phyloP scores from a whole-genome alignment of 2,329 filamentous ascomycete genomes.

The Arthrobotrys megalospora region DNA sequence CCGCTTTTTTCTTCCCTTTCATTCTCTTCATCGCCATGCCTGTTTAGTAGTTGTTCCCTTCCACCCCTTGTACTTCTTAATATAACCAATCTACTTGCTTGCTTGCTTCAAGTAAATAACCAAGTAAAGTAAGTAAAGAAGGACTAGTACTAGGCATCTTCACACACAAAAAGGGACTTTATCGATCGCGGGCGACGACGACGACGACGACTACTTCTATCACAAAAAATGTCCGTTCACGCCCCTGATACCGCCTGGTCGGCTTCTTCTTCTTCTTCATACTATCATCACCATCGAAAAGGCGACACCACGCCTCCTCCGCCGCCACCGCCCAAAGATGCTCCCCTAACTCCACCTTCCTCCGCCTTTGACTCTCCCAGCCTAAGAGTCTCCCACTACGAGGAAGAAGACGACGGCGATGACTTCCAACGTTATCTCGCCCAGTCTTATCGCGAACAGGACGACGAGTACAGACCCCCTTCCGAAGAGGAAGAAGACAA shows the following conservation, averaged over 20 bases:
- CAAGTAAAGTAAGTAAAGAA: too few relatives aligned
- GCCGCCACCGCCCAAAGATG: conserved; percentile 54
- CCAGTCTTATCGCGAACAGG: conserved; percentile 42
- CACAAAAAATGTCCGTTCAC: conserved; percentile 38
- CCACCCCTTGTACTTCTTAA: background rate
- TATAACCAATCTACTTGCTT: too few relatives aligned
- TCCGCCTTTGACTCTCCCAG: conserved; percentile 49
- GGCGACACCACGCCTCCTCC: conserved; percentile 48
- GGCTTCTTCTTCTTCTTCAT: conserved; percentile 38
- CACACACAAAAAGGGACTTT: background rate
- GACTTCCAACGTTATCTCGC: conserved; percentile 59
- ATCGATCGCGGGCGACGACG: conserved; percentile 31
- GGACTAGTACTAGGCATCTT: too few relatives aligned
- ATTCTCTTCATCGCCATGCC: background rate
- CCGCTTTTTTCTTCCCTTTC: background rate
- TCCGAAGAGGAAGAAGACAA: conserved; percentile 44
- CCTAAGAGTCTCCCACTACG: conserved; percentile 46
- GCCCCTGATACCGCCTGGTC: conserved; percentile 49
- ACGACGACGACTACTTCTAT: conserved; percentile 23
- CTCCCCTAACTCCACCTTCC: conserved; percentile 55
- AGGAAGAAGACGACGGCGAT: conserved; percentile 42
- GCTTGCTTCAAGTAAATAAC: too few relatives aligned
- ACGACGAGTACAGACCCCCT: conserved; percentile 26
- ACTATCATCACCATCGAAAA: conserved; percentile 20
- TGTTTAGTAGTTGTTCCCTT: background rate